Evolutionary conservation across 495 filamentous ascomycete species (phyloP), one percentile per base, ranked within the genome.

Genomic region (Hypoxylon trugodes): DNA sequence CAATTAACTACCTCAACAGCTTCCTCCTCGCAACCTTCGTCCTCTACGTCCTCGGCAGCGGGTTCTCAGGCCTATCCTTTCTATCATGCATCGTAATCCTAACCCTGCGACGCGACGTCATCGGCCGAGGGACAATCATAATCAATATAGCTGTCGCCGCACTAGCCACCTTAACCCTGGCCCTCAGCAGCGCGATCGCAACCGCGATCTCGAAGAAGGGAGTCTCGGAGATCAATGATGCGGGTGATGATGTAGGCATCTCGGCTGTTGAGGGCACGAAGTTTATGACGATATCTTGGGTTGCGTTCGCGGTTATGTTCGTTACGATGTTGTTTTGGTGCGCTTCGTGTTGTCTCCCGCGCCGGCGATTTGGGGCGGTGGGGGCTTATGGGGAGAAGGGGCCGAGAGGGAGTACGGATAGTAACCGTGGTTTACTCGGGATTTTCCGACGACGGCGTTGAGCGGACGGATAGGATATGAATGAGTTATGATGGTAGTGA

Each of bases 31-130:
- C 83, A 0, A 79, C 85, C 59, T 87, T 87, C 51, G 77, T 90
- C 26, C 73, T 93, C 48, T 91, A 90, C 68, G 82, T 81, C 58
- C 77, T 92, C 6, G 87, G 81, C 2, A 80, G 86, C 30, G 85
- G 75, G 3, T 75, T 87, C 12, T 77, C 84, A 16, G 86, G 84
- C 8, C 61, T 88, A 6, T 75, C 81, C 4, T 72, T 91, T 35
- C 36, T 92, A 2, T 66, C 74, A 2, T 77, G 82, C 13, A 45
- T 84, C 33, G 48, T 84, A 35, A 55, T 77, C 40, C 59, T 85
- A 13, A 59, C 70, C 9, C 63, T 73, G 1, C 74, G 77, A 2
- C 72, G 77, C 13, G 19, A 76, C 30, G 42, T 8, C 10, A 46
- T 68, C 53, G 36, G 10, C 1, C 37, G 74, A 25, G 75, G 76